These are phyloP conservation scores for Trichoderma endophyticum DNA, from an alignment of 2,329 filamentous ascomycete genomes.

Conservation along the genomic window DNA sequence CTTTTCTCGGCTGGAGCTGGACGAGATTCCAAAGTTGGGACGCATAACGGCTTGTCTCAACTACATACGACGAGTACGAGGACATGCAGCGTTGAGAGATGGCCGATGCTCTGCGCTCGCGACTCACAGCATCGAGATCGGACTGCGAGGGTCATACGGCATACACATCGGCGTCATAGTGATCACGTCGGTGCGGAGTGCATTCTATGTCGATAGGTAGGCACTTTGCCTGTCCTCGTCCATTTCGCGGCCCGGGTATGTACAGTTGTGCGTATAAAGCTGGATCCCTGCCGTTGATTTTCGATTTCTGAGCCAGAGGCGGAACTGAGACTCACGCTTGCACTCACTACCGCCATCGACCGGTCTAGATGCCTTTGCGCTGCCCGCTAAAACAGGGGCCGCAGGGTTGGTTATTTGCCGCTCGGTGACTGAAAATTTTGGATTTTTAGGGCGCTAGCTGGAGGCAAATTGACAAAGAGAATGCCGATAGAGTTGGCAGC, in stretches of 20 bases:
- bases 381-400: slow-evolving; percentile 18
- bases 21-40: neutral
- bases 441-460: neutral
- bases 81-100: neutral
- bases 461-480: neutral
- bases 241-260: neutral
- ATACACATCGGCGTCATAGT: neutral
- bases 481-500: neutral
- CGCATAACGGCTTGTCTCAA: neutral
- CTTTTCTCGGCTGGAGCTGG: neutral
- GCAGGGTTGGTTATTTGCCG: neutral
- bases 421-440: neutral
- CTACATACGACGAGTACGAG: neutral
- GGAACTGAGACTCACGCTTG: slow-evolving; percentile 8
- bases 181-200: neutral
- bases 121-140: neutral
- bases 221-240: neutral
- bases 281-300: neutral
- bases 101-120: neutral
- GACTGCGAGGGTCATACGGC: neutral
- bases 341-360: slow-evolving; percentile 1
- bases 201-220: neutral
- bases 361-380: slow-evolving; percentile 19
- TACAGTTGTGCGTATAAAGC: neutral
- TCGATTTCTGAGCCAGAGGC: neutral